These are phyloP conservation scores for Medicago ruthenica DNA, from an alignment of 306 rosid species.

Conservation along the genomic window DNA sequence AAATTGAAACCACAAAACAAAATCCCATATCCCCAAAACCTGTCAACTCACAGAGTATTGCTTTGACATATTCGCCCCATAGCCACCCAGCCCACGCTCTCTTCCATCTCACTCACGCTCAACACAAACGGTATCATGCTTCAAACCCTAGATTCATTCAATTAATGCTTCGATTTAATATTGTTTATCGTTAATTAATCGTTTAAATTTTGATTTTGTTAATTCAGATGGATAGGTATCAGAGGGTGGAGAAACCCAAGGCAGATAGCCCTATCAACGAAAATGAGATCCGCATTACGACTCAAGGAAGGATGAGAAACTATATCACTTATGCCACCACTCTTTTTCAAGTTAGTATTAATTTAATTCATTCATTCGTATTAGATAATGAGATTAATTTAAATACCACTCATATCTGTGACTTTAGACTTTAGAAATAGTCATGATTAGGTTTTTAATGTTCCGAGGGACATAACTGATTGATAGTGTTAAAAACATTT, in stretches of 20 bases:
- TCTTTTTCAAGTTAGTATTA: conserved; percentile 66
- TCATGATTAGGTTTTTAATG: no score
- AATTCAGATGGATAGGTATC: conserved; percentile 78
- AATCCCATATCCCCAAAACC: conserved; percentile 29
- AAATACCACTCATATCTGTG: no score
- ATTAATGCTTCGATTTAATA: background rate
- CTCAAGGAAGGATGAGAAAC: conserved; percentile 89
- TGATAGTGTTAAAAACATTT: no score
- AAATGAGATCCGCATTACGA: conserved; percentile 89
- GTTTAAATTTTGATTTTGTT: background rate
- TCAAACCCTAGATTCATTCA: conserved; percentile 41
- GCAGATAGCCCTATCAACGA: conserved; percentile 69
- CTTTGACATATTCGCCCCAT: conserved; percentile 7
- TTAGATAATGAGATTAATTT: no score
- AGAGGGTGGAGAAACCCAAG: conserved; percentile 90
- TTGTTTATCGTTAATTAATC: background rate
- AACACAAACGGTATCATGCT: conserved; percentile 6
- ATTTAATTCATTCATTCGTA: background rate
- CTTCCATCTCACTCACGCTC: conserved; percentile 34
- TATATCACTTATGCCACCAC: conserved; percentile 90
- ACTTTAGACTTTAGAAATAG: no score
- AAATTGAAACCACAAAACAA: conserved; percentile 35
- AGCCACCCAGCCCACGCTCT: conserved; percentile 1
- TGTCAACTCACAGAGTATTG: background rate
- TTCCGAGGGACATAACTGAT: no score